phyloP scores from a whole-genome alignment of 2,329 filamentous ascomycete genomes.

The Cordyceps tenuipes region DNA sequence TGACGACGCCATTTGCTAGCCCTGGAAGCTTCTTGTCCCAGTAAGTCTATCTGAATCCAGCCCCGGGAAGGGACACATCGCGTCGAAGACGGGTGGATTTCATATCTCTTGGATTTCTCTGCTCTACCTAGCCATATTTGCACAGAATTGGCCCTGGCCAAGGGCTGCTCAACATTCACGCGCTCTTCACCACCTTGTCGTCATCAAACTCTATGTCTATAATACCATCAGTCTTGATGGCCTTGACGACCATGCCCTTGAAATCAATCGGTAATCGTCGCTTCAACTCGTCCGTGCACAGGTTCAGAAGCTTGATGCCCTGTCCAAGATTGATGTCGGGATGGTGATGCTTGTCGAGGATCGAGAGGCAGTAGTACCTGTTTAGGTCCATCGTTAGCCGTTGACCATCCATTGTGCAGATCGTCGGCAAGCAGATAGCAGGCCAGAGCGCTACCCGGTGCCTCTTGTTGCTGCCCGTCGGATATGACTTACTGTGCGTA shows the following conservation, averaged over 20 bases:
- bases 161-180: conserved; percentile 29
- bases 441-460: not conserved
- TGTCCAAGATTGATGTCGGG: conserved; percentile 84
- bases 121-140: not conserved
- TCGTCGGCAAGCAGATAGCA: not conserved
- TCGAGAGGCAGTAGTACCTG: conserved; percentile 95
- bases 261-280: conserved; percentile 95
- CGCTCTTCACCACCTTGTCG: conserved; percentile 58
- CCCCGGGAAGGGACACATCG: too few species aligned
- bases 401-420: not conserved
- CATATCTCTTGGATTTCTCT: not conserved
- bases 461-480: not conserved
- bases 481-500: conserved; percentile 74
- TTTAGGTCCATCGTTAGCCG: not conserved
- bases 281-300: conserved; percentile 97
- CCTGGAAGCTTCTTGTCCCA: too few species aligned
- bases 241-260: conserved; percentile 93
- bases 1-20: too few species aligned
- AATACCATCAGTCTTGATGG: conserved; percentile 89
- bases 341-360: conserved; percentile 97
- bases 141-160: not conserved
- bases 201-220: conserved; percentile 79
- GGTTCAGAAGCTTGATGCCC: conserved; percentile 82
- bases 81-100: not conserved
- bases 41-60: too few species aligned